Conservation (phyloP, 2,329 filamentous ascomycete genomes). For the Pseudocercospora fijiensis region DNA sequence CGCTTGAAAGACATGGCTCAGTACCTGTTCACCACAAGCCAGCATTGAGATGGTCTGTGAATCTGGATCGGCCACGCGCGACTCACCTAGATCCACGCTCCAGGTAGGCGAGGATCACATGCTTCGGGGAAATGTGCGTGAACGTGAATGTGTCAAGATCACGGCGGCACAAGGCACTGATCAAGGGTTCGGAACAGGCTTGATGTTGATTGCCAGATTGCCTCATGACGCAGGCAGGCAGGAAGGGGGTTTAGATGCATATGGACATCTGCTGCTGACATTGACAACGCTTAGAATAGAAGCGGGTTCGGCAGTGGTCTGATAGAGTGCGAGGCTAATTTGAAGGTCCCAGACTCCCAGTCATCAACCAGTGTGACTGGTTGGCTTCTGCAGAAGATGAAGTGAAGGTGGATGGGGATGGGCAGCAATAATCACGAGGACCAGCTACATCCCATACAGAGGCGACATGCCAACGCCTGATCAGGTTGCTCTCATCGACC, state of each 20-base stretch:
- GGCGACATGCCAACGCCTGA: not conserved
- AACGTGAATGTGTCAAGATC: constrained; percentile 2
- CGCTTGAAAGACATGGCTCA: constrained; percentile 73
- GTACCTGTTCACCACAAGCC: constrained; percentile 27
- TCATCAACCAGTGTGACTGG: too few relatives aligned
- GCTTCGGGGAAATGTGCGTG: constrained; percentile 3
- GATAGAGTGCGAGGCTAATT: not conserved
- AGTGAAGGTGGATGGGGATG: not conserved
- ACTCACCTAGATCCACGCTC: constrained; percentile 22
- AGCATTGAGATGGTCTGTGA: constrained; percentile 32
- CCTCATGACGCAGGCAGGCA: too few relatives aligned
- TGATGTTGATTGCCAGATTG: not conserved
- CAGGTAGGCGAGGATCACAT: constrained; percentile 10
- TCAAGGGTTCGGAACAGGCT: not conserved
- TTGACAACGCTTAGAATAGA: not conserved
- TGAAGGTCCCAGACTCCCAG: too few relatives aligned
- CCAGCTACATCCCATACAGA: not conserved
- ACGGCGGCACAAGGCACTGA: not conserved
- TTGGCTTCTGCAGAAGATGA: too few relatives aligned
- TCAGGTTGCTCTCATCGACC: not conserved
- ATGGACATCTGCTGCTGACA: not conserved
- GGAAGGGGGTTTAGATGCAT: too few relatives aligned
- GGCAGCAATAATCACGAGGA: not conserved
- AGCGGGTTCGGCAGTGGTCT: not conserved
- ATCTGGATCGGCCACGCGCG: constrained; percentile 1